Base-by-base conservation (phyloP, 2,329 filamentous ascomycete species). In the Blastomyces parvus region DNA sequence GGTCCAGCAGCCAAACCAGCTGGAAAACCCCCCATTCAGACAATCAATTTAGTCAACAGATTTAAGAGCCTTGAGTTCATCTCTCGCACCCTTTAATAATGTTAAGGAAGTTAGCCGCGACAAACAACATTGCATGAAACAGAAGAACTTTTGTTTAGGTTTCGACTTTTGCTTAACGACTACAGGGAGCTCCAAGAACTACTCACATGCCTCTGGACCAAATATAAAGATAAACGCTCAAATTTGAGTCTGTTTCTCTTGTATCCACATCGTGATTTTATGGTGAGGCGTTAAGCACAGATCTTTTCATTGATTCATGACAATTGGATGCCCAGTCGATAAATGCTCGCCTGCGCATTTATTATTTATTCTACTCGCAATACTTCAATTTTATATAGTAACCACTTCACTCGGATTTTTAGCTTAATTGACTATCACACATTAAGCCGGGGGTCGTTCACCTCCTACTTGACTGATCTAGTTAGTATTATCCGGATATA, bases 31-130 rank as follows among this genome's bases (percentile, higher is more conserved):
- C 22, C 3, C 38, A 25, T 5, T 6, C 38, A 22, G n/a, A 30
- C 25, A 58, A 14, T 44, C 17, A 52, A 63, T 27, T 9, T 59
- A 25, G 22, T 57, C 22, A 78, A 76, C 63, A 69, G 69, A 25
- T 80, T 80, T 64, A 70, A 69, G 2, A 58, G 64, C 2, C 67
- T n/a, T n/a, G n/a, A n/a, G n/a, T n/a, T n/a, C n/a, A n/a, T n/a
- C n/a, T n/a, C n/a, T n/a, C n/a, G n/a, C n/a, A n/a, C n/a, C n/a
- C n/a, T n/a, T n/a, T n/a, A n/a, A n/a, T n/a, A n/a, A n/a, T n/a
- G n/a, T n/a, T n/a, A n/a, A n/a, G n/a, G n/a, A n/a, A n/a, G n/a
- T n/a, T n/a, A n/a, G n/a, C n/a, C n/a, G n/a, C n/a, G n/a, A n/a
- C n/a, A n/a, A n/a, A n/a, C n/a, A n/a, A n/a, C n/a, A n/a, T n/a